These are phyloP conservation scores for Heterobasidion irregulare DNA, from an alignment of 1,284 basidiomycete genomes.

Conservation along the genomic window DNA sequence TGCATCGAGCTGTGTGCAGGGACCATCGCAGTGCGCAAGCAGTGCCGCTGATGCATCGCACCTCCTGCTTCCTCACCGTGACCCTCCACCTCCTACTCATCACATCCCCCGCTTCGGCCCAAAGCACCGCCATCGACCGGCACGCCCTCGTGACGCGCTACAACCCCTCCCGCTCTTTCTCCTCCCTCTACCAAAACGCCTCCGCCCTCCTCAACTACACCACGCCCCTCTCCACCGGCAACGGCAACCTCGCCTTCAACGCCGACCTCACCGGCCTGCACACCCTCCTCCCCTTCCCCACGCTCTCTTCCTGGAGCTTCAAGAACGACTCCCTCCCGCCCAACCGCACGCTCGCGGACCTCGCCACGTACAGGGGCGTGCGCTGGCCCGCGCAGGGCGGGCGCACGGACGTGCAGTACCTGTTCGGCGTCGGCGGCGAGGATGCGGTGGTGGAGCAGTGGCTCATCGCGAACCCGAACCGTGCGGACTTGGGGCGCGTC, in stretches of 20 bases:
- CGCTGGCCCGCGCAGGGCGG: constrained; percentile 41
- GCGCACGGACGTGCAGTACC: constrained; percentile 35
- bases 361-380: constrained; percentile 38
- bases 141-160: constrained; percentile 37
- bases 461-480: constrained; percentile 51
- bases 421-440: constrained; percentile 38
- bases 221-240: constrained; percentile 54
- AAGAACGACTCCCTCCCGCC: constrained; percentile 49
- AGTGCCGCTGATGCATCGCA: no score
- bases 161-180: constrained; percentile 35
- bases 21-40: no score
- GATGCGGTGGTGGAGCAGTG: constrained; percentile 34
- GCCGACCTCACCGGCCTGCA: constrained; percentile 51
- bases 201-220: constrained; percentile 24
- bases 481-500: constrained; percentile 44
- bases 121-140: constrained; percentile 22
- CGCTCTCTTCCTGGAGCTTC: constrained; percentile 54
- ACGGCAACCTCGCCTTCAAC: constrained; percentile 55
- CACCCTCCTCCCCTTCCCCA: constrained; percentile 47
- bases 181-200: neutral
- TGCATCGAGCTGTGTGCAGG: no score
- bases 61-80: no score
- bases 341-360: constrained; percentile 31
- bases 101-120: no score
- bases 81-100: no score